Base-by-base conservation (phyloP, 129 eudicot genomes). In the Artemisia argyi region DNA sequence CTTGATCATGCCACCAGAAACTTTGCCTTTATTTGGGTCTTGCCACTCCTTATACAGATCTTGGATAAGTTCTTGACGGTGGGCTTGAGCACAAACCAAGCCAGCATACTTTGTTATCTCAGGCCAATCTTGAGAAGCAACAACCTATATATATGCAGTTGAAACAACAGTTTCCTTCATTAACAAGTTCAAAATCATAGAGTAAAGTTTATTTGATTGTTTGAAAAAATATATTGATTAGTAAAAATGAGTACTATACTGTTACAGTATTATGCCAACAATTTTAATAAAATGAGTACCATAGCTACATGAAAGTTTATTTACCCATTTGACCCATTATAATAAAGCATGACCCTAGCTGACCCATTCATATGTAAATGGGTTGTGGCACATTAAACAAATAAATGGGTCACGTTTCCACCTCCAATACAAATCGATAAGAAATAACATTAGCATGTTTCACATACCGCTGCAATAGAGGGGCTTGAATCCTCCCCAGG, bases 51-150 rank as follows among this genome's bases (percentile, higher is more conserved):
- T 92, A 62, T 83, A 92, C 66, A 92, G 80, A 69, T 92, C 97
- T 71, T 92, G 94, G 14, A 92, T 92, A 51, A 92, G 88, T 71
- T 92, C 97, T 76, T 92, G 97, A 24, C 97, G 81, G 70, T 92
- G 94, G 72, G 97, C 91, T 83, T 92, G 97, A 63, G 97, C 97
- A 73, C 96, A 92, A 79, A 92, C 97, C 73, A 89, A 65, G 30
- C 97, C 97, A 17, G 96, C 97, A 74, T 92, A 92, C 75, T 92
- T 92, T 58, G 97, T 92, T 66, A 92, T 89, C 71, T 92, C 96
- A 18, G 97, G 97, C 97, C 96, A 92, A 81, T 92, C 97, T 75
- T 92, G 97, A 61, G 97, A 92, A 22, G 97, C 97, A 62, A 92
- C 97, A 46, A 92, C 94, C 97, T 92, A 78, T 48, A 59, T 91